Evolutionary conservation across 768 basidiomycete genomes (phyloP).

Genomic region (Trametes elegans): DNA sequence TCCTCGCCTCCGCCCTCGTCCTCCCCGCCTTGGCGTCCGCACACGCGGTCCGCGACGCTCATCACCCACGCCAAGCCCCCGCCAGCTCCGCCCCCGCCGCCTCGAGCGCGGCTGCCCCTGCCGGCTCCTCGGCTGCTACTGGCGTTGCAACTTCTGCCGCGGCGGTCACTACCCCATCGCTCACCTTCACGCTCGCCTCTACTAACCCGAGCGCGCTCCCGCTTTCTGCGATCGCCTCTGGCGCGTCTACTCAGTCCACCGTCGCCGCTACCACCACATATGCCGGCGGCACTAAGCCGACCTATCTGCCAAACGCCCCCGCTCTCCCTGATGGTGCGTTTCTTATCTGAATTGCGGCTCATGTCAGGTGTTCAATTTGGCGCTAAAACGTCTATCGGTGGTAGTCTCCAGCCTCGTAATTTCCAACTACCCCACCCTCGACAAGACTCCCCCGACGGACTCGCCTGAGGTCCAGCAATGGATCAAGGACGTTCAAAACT

Average conservation of each 20-base stretch:
- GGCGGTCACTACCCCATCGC: slow-evolving; percentile 15
- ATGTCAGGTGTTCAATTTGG: neutral
- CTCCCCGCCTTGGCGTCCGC: slow-evolving; percentile 44
- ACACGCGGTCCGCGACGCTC: slow-evolving; percentile 25
- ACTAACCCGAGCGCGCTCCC: slow-evolving; percentile 37
- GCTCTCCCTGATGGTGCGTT: slow-evolving; percentile 51
- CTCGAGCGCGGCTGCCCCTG: slow-evolving; percentile 18
- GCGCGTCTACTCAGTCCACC: slow-evolving; percentile 28
- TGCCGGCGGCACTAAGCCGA: slow-evolving; percentile 35
- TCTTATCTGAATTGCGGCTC: neutral
- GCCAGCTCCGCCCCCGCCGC: slow-evolving; percentile 8
- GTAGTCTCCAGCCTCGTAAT: slow-evolving; percentile 45
- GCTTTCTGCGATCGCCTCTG: slow-evolving; percentile 28
- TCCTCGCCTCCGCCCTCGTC: slow-evolving; percentile 29
- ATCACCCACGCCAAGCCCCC: slow-evolving; percentile 28
- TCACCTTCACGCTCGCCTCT: slow-evolving; percentile 30
- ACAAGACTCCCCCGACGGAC: slow-evolving; percentile 56
- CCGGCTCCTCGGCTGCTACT: slow-evolving; percentile 20
- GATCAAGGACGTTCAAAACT: slow-evolving; percentile 58
- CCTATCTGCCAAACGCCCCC: slow-evolving; percentile 55
- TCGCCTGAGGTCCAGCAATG: slow-evolving; percentile 66
- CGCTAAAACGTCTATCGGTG: neutral
- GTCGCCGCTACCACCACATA: slow-evolving; percentile 34
- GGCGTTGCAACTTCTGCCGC: neutral
- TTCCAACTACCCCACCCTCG: slow-evolving; percentile 65